phyloP scores from a whole-genome alignment of 2,329 filamentous ascomycete genomes.

The Stagonosporopsis chrysanthemi region DNA sequence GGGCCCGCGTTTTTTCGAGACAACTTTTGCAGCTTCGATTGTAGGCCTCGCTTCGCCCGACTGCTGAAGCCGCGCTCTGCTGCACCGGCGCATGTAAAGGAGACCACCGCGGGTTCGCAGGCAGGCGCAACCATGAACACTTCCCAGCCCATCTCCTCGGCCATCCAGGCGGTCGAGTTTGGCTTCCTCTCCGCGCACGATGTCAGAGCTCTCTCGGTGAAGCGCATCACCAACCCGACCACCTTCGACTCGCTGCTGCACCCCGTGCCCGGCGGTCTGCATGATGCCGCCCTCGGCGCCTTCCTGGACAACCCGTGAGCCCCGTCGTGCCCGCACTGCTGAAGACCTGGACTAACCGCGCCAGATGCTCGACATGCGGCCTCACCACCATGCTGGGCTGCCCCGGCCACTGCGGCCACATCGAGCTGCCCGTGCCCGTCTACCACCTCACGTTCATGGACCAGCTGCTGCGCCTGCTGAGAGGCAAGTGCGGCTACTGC shows the following conservation, averaged over 20 bases:
- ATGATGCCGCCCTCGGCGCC: slow-evolving; percentile 89
- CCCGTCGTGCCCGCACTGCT: background rate
- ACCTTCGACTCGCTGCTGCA: slow-evolving; percentile 95
- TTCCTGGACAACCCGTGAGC: slow-evolving; percentile 79
- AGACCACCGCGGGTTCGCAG: slow-evolving; percentile 13
- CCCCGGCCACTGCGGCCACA: slow-evolving; percentile 92
- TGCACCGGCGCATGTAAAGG: slow-evolving; percentile 17
- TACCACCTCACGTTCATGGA: slow-evolving; percentile 98
- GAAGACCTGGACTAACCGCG: slow-evolving; percentile 2
- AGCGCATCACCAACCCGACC: slow-evolving; percentile 88
- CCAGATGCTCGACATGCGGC: slow-evolving; percentile 79
- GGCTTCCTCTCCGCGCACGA: slow-evolving; percentile 82
- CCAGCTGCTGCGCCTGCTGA: slow-evolving; percentile 82
- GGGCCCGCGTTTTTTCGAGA: slow-evolving; percentile 35
- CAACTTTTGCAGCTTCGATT: slow-evolving; percentile 37
- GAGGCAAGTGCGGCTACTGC: slow-evolving; percentile 91
- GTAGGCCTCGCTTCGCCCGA: slow-evolving; percentile 37
- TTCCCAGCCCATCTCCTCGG: slow-evolving; percentile 79
- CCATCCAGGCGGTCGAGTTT: slow-evolving; percentile 89
- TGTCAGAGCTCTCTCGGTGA: slow-evolving; percentile 88
- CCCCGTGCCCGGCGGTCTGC: slow-evolving; percentile 87
- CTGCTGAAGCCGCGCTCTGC: slow-evolving; percentile 6
- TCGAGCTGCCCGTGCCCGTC: slow-evolving; percentile 89
- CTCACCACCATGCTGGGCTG: slow-evolving; percentile 77
- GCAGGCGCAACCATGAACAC: slow-evolving; percentile 51